Evolutionary conservation across 352 stramenopile genomes (phyloP).

Genomic region (Aphanomyces stellatus): DNA sequence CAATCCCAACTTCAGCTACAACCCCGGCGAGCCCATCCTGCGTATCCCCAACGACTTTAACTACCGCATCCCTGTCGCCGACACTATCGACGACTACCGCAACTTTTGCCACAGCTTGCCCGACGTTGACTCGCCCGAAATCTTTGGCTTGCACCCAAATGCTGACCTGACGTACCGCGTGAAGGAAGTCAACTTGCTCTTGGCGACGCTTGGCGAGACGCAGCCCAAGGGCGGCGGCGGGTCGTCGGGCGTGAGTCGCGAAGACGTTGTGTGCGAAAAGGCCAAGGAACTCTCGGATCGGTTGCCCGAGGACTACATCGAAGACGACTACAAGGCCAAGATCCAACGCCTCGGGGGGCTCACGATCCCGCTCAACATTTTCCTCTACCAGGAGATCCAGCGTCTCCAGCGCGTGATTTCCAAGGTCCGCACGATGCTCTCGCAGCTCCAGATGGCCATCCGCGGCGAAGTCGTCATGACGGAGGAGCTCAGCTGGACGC

Average conservation of each 20-base stretch:
- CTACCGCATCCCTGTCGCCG: constrained; percentile 90
- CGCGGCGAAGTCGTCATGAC: constrained; percentile 98
- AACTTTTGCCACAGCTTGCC: constrained; percentile 93
- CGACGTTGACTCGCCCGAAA: constrained; percentile 97
- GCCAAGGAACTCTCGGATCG: constrained; percentile 90
- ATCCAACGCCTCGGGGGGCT: constrained; percentile 95
- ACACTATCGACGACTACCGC: constrained; percentile 92
- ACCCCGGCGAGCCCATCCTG: constrained; percentile 90
- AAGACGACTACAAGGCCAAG: constrained; percentile 97
- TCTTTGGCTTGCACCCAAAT: constrained; percentile 98
- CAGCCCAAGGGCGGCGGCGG: constrained; percentile 93
- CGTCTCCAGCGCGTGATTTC: constrained; percentile 93
- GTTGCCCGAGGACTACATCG: constrained; percentile 94
- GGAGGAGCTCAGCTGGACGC: constrained; percentile 90
- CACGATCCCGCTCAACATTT: constrained; percentile 96
- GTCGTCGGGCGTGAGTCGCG: constrained; percentile 81
- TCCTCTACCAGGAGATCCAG: constrained; percentile 98
- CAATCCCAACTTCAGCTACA: constrained; percentile 89
- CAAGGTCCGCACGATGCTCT: constrained; percentile 93
- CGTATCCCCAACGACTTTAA: constrained; percentile 96
- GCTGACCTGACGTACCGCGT: constrained; percentile 97
- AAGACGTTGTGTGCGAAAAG: constrained; percentile 96
- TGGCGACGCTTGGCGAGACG: constrained; percentile 92
- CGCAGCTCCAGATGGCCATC: constrained; percentile 95
- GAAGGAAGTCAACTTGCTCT: constrained; percentile 93